Conservation (phyloP, 164 flowering plant genomes). For the Tetracentron sinense region DNA sequence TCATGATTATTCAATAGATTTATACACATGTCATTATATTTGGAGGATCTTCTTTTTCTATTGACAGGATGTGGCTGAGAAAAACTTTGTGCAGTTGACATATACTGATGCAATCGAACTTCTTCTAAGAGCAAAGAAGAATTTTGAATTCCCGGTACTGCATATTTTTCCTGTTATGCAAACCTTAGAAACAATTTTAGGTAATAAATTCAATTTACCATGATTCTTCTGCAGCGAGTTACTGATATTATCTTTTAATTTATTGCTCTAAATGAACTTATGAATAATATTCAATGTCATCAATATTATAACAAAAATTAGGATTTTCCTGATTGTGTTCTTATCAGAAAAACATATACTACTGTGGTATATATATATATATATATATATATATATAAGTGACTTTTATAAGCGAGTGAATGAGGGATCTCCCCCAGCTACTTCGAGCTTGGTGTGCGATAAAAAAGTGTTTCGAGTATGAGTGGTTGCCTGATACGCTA, state of each 20-base stretch:
- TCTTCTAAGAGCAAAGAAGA: slow-evolving; percentile 68
- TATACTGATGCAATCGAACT: slow-evolving; percentile 92
- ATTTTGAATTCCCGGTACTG: slow-evolving; percentile 89
- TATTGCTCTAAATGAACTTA: background rate
- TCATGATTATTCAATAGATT: slow-evolving; percentile 5
- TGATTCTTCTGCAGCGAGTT: background rate
- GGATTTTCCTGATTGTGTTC: background rate
- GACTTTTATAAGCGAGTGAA: too few species aligned
- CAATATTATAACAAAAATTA: background rate
- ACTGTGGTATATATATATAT: too few species aligned
- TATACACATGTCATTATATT: background rate
- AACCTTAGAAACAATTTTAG: background rate
- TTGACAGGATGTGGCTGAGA: slow-evolving; percentile 77
- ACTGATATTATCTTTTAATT: background rate
- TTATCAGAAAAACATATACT: too few species aligned
- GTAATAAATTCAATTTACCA: background rate
- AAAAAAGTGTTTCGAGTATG: too few species aligned
- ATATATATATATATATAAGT: too few species aligned
- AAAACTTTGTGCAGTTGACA: slow-evolving; percentile 77
- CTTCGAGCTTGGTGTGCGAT: too few species aligned
- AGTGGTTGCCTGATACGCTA: too few species aligned
- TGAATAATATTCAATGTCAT: background rate
- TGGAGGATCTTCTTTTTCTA: slow-evolving; percentile 1
- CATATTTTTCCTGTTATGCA: background rate
- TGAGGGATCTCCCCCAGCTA: too few species aligned